Evolutionary conservation across 1,284 basidiomycete species (phyloP).

Genomic region (Ustilago curta): DNA sequence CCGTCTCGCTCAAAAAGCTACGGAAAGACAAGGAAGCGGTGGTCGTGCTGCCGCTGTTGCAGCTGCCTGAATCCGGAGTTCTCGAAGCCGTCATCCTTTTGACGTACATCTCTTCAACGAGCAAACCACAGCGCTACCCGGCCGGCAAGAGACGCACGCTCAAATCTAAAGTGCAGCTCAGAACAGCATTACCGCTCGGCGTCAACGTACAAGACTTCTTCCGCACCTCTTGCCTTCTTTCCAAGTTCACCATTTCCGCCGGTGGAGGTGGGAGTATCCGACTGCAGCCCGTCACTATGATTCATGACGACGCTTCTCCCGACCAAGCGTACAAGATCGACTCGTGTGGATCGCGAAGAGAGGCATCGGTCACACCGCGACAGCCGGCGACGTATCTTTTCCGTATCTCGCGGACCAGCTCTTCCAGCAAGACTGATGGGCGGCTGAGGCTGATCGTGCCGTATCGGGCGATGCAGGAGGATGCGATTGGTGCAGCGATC

Average conservation of each 20-base stretch:
- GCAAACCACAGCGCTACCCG: slow-evolving; percentile 9
- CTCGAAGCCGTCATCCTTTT: slow-evolving; percentile 32
- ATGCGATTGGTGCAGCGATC: slow-evolving; percentile 27
- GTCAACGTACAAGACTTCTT: slow-evolving; percentile 69
- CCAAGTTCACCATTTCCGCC: slow-evolving; percentile 60
- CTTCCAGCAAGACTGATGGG: not conserved
- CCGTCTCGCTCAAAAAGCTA: slow-evolving; percentile 13
- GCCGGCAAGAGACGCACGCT: slow-evolving; percentile 28
- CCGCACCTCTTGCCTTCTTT: slow-evolving; percentile 52
- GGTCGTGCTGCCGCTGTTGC: slow-evolving; percentile 38
- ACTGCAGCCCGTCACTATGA: slow-evolving; percentile 34
- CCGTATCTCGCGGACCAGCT: slow-evolving; percentile 28
- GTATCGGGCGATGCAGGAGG: slow-evolving; percentile 57
- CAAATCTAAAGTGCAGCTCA: slow-evolving; percentile 18
- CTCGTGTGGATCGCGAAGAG: slow-evolving; percentile 1
- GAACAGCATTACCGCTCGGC: slow-evolving; percentile 60
- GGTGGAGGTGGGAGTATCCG: slow-evolving; percentile 43
- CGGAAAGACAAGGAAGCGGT: not conserved
- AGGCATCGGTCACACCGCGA: slow-evolving; percentile 48
- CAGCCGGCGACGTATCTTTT: slow-evolving; percentile 62
- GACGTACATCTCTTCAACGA: slow-evolving; percentile 20
- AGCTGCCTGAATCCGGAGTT: slow-evolving; percentile 26
- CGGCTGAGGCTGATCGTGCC: slow-evolving; percentile 45
- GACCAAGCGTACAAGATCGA: slow-evolving; percentile 17
- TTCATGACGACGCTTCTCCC: slow-evolving; percentile 15